A percentile compares a stretch with the other conserved stretches of the same genome.
These are phyloP conservation scores for Nothomitra cinnamomea DNA, from an alignment of 2,329 filamentous ascomycete species.

Conservation along the genomic window DNA sequence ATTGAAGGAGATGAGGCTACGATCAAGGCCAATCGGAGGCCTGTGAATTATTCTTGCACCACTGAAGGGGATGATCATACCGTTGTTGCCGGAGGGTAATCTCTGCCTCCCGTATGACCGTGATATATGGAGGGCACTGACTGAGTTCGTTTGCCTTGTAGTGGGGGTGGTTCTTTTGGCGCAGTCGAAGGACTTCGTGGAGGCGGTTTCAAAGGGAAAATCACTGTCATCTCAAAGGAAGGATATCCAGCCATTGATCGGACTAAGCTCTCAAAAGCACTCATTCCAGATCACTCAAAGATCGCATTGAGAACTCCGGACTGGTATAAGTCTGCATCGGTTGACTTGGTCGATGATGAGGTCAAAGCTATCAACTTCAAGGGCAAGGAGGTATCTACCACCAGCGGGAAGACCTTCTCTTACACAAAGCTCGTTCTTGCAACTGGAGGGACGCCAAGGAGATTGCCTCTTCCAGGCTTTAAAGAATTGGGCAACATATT, in stretches of 20 bases:
- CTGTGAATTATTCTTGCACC: slow-evolving; percentile 56
- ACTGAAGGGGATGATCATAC: slow-evolving; percentile 44
- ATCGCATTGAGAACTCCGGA: slow-evolving; percentile 58
- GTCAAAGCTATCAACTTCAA: slow-evolving; percentile 65
- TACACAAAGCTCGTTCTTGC: slow-evolving; percentile 87
- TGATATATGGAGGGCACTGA: not conserved
- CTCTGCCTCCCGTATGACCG: not conserved
- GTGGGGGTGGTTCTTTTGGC: slow-evolving; percentile 71
- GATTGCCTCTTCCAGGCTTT: slow-evolving; percentile 67
- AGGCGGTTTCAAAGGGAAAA: slow-evolving; percentile 58
- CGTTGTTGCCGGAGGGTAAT: slow-evolving; percentile 62
- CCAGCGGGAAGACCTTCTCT: slow-evolving; percentile 48
- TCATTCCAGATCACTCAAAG: slow-evolving; percentile 67
- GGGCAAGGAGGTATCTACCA: slow-evolving; percentile 55
- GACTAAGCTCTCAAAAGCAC: slow-evolving; percentile 86
- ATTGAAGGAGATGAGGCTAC: slow-evolving; percentile 61
- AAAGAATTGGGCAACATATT: slow-evolving; percentile 80
- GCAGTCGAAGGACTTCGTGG: slow-evolving; percentile 68
- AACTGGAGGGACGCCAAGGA: slow-evolving; percentile 63
- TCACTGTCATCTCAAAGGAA: slow-evolving; percentile 74
- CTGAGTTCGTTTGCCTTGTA: slow-evolving; percentile 9
- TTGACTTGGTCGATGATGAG: slow-evolving; percentile 38
- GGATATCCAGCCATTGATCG: slow-evolving; percentile 80
- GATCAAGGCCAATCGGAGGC: slow-evolving; percentile 61
- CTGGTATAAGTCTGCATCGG: slow-evolving; percentile 52